These are phyloP conservation scores for Yamadazyma diddensiae DNA, from an alignment of 1,139 yeast species.

Conservation along the genomic window DNA sequence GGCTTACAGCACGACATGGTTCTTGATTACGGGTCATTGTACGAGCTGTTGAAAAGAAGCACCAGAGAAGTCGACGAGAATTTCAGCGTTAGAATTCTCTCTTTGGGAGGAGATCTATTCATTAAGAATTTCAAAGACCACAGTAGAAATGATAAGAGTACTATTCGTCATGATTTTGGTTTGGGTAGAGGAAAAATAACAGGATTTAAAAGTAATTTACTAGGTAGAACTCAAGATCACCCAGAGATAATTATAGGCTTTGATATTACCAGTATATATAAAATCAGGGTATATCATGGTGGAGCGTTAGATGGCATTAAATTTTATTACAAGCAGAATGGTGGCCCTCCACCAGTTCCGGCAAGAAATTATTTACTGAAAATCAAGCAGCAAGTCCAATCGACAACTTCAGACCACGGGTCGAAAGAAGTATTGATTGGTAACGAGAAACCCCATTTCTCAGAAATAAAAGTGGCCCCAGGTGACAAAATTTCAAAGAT, in stretches of 20 bases:
- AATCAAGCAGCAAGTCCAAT: conserved; percentile 12
- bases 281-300: conserved; percentile 66
- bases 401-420: neutral
- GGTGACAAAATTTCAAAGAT: conserved; percentile 64
- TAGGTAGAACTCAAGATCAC: conserved; percentile 33
- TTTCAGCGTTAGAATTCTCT: conserved; percentile 48
- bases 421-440: conserved; percentile 50
- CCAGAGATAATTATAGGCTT: conserved; percentile 26
- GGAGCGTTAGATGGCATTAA: conserved; percentile 73
- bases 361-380: conserved; percentile 43
- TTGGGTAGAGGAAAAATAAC: conserved; percentile 30
- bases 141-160: conserved; percentile 15
- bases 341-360: conserved; percentile 40
- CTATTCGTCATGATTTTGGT: conserved; percentile 42
- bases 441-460: conserved; percentile 51
- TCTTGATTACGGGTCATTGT: conserved; percentile 50
- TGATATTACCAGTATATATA: conserved; percentile 31
- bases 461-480: conserved; percentile 52
- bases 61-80: conserved; percentile 29
- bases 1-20: conserved; percentile 56
- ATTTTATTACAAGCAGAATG: conserved; percentile 18
- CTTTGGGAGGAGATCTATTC: conserved; percentile 38
- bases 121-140: conserved; percentile 29
- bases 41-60: conserved; percentile 26
- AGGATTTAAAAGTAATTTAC: conserved; percentile 45